Percentiles rank a stretch among this genome's conserved stretches.
Evolutionary conservation across 345 rosid species (phyloP).

Genomic region (Pelargonium nanum): DNA sequence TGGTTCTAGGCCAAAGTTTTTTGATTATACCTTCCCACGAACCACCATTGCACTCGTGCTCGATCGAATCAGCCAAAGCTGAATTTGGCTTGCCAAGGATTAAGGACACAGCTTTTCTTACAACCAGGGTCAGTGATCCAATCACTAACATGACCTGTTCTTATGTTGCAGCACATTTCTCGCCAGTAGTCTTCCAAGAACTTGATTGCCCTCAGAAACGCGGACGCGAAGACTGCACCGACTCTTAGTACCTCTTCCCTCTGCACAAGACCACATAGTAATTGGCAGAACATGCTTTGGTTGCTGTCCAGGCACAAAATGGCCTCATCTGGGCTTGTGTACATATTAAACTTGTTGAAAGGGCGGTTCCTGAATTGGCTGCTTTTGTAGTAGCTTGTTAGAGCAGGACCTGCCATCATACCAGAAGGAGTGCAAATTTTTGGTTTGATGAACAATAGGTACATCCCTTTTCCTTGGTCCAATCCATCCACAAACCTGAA

Average conservation of each 20-base stretch:
- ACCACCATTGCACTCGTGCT: slow-evolving; percentile 33
- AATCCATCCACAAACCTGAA: slow-evolving; percentile 68
- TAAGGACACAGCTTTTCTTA: slow-evolving; percentile 34
- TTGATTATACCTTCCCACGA: slow-evolving; percentile 87
- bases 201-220: slow-evolving; percentile 74
- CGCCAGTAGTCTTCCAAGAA: slow-evolving; percentile 67
- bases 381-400: no score
- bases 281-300: slow-evolving; percentile 91
- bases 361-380: slow-evolving; percentile 65
- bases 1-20: slow-evolving; percentile 75
- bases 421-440: slow-evolving; percentile 75
- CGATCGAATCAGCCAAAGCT: slow-evolving; percentile 43
- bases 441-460: slow-evolving; percentile 68
- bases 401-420: slow-evolving; percentile 84
- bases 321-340: slow-evolving; percentile 85
- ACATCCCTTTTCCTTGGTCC: slow-evolving; percentile 91
- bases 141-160: slow-evolving; percentile 52
- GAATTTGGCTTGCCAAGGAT: slow-evolving; percentile 34
- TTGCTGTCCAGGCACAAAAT: slow-evolving; percentile 80
- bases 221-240: slow-evolving; percentile 93
- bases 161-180: slow-evolving; percentile 61
- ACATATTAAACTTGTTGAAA: slow-evolving; percentile 59
- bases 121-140: slow-evolving; percentile 68
- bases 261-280: slow-evolving; percentile 74
- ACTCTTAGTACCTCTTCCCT: slow-evolving; percentile 66